phyloP scores from a whole-genome alignment of 306 rosid genomes.

The Mimosa bimucronata region DNA sequence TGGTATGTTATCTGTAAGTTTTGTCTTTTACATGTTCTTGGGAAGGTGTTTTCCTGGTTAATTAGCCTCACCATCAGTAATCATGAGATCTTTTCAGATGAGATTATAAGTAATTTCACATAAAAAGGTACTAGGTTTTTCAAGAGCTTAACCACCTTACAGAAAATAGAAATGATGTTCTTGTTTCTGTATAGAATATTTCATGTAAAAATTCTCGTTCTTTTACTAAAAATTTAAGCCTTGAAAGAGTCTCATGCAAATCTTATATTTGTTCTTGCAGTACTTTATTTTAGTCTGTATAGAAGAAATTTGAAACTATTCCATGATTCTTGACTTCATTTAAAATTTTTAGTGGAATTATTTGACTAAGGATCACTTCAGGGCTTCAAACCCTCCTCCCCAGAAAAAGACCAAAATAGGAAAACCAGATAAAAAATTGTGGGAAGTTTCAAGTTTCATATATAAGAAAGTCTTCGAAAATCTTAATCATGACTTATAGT shows the following conservation, averaged over 20 bases:
- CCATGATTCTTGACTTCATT: neutral
- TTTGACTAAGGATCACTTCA: neutral
- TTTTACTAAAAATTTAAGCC: neutral
- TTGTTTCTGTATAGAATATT: neutral
- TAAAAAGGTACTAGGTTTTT: neutral
- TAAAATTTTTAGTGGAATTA: neutral
- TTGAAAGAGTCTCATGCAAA: neutral
- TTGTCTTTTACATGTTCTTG: neutral
- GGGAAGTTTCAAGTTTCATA: neutral
- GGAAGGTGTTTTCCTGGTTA: neutral
- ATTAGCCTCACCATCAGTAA: neutral
- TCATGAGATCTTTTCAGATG: neutral
- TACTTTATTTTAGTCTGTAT: neutral
- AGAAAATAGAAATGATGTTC: neutral
- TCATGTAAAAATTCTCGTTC: neutral
- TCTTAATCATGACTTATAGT: neutral
- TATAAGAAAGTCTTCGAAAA: neutral
- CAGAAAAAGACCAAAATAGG: neutral
- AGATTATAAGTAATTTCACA: constrained; percentile 2
- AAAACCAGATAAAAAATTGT: neutral
- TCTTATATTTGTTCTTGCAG: neutral
- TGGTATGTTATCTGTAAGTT: constrained; percentile 11
- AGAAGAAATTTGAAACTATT: neutral
- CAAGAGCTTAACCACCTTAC: neutral
- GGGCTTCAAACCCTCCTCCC: neutral